Evolutionary conservation across 2,329 filamentous ascomycete species (phyloP).

Genomic region (Fusarium burgessii): DNA sequence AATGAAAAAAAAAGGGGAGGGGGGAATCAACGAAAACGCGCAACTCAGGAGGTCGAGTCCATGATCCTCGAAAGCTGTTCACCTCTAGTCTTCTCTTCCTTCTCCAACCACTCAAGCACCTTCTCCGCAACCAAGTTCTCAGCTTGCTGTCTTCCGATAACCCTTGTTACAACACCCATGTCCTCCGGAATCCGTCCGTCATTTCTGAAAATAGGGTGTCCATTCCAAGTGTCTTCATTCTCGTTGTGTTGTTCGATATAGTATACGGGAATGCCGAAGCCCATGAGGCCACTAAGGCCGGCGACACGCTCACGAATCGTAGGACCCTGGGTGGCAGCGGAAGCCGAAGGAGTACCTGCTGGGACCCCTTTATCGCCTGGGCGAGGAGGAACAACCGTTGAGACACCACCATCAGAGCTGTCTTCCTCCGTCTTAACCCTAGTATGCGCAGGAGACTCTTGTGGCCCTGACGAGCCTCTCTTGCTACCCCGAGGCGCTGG

Average conservation of each 20-base stretch:
- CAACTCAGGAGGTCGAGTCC: background rate
- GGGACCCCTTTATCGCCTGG: background rate
- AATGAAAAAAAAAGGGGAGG: background rate
- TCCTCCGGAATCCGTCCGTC: slow-evolving; percentile 47
- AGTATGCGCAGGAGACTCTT: slow-evolving; percentile 15
- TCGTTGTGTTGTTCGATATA: slow-evolving; percentile 37
- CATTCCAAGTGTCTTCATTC: slow-evolving; percentile 51
- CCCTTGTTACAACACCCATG: slow-evolving; percentile 51
- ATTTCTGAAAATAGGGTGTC: slow-evolving; percentile 51
- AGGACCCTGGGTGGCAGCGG: background rate
- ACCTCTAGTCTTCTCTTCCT: slow-evolving; percentile 32
- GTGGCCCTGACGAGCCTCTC: slow-evolving; percentile 7
- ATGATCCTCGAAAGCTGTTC: background rate
- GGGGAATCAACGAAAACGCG: background rate
- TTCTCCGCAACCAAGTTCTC: slow-evolving; percentile 55
- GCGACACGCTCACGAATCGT: slow-evolving; percentile 47
- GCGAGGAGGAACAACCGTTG: background rate
- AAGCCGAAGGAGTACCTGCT: background rate
- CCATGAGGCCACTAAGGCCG: slow-evolving; percentile 51
- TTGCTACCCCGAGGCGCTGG: slow-evolving; percentile 14
- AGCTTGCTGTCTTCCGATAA: slow-evolving; percentile 52
- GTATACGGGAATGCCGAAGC: slow-evolving; percentile 53
- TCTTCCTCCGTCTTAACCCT: slow-evolving; percentile 33
- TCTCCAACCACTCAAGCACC: slow-evolving; percentile 54
- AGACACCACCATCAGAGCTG: slow-evolving; percentile 19